Base-by-base conservation (phyloP, 306 rosid species). In the Erythrophleum fordii region DNA sequence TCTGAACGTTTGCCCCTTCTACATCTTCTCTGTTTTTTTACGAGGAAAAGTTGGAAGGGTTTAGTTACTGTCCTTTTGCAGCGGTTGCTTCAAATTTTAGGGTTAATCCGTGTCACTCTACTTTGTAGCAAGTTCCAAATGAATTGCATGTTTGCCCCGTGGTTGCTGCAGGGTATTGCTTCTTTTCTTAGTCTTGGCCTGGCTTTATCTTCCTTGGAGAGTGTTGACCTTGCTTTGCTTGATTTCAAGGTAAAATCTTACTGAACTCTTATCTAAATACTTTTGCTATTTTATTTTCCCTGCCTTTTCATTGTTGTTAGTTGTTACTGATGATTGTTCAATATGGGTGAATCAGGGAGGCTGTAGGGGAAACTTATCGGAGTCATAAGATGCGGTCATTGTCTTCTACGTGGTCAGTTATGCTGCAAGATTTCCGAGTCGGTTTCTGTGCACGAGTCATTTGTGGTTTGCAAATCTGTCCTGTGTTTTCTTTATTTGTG, bases 1-100 rank as follows among this genome's bases (percentile, higher is more conserved):
- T 77, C 85, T 75, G 17, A 75, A 85, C 45, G 72, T 76, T 76
- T 58, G 10, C 71, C 74, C 90, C 76, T 90, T 83, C 79, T 1
- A 77, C 44, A 77, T 84, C 88, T 90, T 88, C 90, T 89, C 97
- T 85, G 90, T 48, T 90, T 91, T 92, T 88, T 67, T 26, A 52
- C 58, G 85, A 83, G 77, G 85, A 91, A 89, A 92, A 89, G 90
- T 87, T 81, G 80, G 92, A 87, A 84, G 87, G 86, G 85, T 69
- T 78, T 86, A 42, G 72, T 75, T 74, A 35, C 76, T 77, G 79
- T 83, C 79, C 83, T 80, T 64, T 73, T 72, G 67, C 25, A 55
- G 76, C 85, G 72, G 81, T 77, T 28, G 73, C 83, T 73, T 76
- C 75, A 51, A 51, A 53, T 70, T 59, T 35, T 92, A 76, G 81